These are phyloP conservation scores for Alternaria solani DNA, from an alignment of 2,329 filamentous ascomycete species.

Conservation along the genomic window DNA sequence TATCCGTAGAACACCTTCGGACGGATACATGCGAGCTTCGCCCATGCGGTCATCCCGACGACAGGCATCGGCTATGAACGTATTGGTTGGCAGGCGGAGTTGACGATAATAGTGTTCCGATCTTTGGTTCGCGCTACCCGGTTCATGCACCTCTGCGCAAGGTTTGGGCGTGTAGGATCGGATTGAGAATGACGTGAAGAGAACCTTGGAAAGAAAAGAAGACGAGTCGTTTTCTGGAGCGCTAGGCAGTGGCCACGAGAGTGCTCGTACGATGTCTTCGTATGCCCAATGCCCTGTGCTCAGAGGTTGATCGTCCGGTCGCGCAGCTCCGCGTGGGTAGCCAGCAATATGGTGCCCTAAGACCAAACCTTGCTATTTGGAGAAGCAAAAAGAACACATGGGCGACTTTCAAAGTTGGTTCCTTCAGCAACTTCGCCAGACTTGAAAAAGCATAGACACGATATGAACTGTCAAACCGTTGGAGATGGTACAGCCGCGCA, in stretches of 20 bases:
- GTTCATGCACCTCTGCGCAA: constrained; percentile 4
- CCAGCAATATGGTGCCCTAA: constrained; percentile 2
- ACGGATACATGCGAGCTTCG: background rate
- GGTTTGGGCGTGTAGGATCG: background rate
- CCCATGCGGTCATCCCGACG: background rate
- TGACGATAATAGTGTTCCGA: constrained; percentile 7
- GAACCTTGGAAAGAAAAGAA: constrained; percentile 4
- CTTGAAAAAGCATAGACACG: constrained; percentile 2
- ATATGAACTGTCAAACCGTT: constrained; percentile 9
- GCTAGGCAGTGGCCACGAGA: background rate
- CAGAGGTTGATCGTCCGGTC: constrained; percentile 11
- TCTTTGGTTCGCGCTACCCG: background rate
- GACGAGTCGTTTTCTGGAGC: constrained; percentile 5
- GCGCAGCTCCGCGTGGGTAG: constrained; percentile 10
- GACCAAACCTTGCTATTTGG: constrained; percentile 1
- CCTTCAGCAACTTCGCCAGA: background rate
- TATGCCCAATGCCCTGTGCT: constrained; percentile 16
- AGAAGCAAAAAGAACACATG: background rate
- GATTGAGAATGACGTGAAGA: background rate
- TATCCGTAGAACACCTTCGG: background rate
- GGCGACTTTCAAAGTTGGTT: background rate
- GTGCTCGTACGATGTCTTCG: constrained; percentile 1
- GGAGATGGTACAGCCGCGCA: constrained; percentile 1
- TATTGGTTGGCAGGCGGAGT: background rate
- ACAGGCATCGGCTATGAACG: background rate